Evolutionary conservation across 2,329 filamentous ascomycete genomes (phyloP), one percentile per base, ranked within the genome.

Genomic region (Alternaria rosae): DNA sequence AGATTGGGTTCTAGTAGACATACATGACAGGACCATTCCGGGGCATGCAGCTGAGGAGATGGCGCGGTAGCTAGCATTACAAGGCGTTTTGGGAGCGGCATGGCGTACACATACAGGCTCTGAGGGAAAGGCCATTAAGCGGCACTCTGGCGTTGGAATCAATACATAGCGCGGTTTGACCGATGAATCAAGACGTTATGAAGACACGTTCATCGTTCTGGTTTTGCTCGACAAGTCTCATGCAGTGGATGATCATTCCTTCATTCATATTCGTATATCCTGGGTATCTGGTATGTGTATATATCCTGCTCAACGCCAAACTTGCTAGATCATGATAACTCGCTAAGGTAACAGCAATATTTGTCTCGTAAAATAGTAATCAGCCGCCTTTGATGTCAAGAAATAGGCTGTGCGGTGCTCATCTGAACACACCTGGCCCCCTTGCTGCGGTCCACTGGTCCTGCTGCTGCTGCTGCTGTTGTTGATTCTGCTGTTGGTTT

Each of bases 1-100:
- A 73, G 59, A 74, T 78, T 47, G 75, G 75, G 3, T 72, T 76
- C 52, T 74, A 73, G 62, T 25, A 47, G 20, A 51, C 5, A 38
- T 21, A 4, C 2, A n/a, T 25, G 13, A 51, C 20, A 50, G 30
- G 17, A 15, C 21, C 1, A 9, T 6, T 6, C 1, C 17, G 15
- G 32, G 15, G 9, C 20, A n/a, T 21, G 8, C 8, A 13, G 23
- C 20, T 11, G 23, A 42, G 43, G 25, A 6, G 20, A 35, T 42
- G 45, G 30, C 17, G 30, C 52, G 38, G 51, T 47, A 35, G 45
- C 45, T 62, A 58, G 61, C 58, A 64, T 66, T 61, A 57, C 43
- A 59, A 51, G 63, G 63, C 61, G 64, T 64, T 56, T 51, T 58
- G 48, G 35, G 52, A 41, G 38, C 54, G 44, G 44, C 23, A 55